A percentile compares a stretch with the other conserved stretches of the same genome.
Conservation (phyloP, 2,329 filamentous ascomycete genomes). For the Curvularia eragrostidis region DNA sequence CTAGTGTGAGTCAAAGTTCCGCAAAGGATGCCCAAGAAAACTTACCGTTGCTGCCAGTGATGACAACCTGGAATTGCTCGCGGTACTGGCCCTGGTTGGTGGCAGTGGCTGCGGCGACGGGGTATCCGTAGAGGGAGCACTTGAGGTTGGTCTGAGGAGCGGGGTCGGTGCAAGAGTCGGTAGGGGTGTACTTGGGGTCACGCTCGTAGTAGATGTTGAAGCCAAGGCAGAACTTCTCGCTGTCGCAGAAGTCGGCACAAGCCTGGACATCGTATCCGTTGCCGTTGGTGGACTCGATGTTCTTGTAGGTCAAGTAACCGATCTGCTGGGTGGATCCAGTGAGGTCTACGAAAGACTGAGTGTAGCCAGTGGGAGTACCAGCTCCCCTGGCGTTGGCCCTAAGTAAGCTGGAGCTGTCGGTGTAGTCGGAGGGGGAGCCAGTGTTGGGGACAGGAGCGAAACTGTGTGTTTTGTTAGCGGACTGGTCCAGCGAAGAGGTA, state of each 20-base stretch:
- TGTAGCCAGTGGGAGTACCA: slow-evolving; percentile 25
- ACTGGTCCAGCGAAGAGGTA: not conserved
- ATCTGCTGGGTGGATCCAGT: slow-evolving; percentile 31
- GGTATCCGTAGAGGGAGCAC: slow-evolving; percentile 40
- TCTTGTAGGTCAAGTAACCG: slow-evolving; percentile 39
- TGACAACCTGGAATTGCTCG: slow-evolving; percentile 35
- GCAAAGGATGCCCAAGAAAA: not conserved
- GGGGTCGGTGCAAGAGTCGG: slow-evolving; percentile 27
- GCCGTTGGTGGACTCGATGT: slow-evolving; percentile 16
- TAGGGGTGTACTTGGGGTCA: slow-evolving; percentile 29
- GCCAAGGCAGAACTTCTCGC: slow-evolving; percentile 33
- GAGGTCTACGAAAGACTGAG: slow-evolving; percentile 25
- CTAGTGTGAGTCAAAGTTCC: not conserved
- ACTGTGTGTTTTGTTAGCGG: slow-evolving; percentile 4
- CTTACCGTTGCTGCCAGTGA: slow-evolving; percentile 35
- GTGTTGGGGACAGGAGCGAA: not conserved
- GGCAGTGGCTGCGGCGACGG: slow-evolving; percentile 23
- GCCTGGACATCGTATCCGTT: slow-evolving; percentile 24
- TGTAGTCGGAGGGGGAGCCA: slow-evolving; percentile 20
- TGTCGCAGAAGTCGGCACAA: slow-evolving; percentile 33
- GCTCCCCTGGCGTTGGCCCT: slow-evolving; percentile 20
- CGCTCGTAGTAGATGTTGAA: slow-evolving; percentile 44
- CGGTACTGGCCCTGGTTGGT: slow-evolving; percentile 37
- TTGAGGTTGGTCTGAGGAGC: slow-evolving; percentile 35
- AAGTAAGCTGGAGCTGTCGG: slow-evolving; percentile 7